These are phyloP conservation scores for Rosa rugosa DNA, from an alignment of 306 rosid species.

Conservation along the genomic window DNA sequence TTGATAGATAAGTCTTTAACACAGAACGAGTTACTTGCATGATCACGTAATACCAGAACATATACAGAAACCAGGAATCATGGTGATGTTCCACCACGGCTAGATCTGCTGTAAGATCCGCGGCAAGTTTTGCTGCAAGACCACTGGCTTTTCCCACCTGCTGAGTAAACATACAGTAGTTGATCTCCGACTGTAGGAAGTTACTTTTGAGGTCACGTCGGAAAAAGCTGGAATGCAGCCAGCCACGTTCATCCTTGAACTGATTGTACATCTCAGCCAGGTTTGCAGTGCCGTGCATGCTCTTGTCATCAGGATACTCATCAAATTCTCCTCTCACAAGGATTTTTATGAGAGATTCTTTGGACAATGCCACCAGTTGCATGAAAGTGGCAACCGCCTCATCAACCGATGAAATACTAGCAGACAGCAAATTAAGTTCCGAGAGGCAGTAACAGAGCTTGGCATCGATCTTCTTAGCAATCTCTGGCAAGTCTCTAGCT, in stretches of 20 bases:
- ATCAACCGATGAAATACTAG: not conserved
- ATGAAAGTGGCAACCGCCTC: not conserved
- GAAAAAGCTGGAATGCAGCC: not conserved
- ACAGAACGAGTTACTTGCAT: not conserved
- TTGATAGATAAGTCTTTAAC: not conserved
- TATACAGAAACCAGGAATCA: not conserved
- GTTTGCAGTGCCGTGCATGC: not conserved
- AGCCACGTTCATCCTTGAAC: not conserved
- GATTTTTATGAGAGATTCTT: not conserved
- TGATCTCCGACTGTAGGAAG: not conserved
- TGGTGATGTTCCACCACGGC: not conserved
- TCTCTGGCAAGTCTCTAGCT: not conserved
- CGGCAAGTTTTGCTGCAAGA: not conserved
- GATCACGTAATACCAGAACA: not conserved
- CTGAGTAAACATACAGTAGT: not conserved
- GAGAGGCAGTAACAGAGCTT: not conserved
- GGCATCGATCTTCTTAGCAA: not conserved
- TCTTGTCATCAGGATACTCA: not conserved
- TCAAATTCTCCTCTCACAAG: slow-evolving; percentile 1
- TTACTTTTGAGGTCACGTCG: not conserved
- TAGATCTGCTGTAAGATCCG: not conserved
- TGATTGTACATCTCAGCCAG: not conserved
- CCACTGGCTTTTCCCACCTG: not conserved
- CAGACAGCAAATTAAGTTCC: not conserved
- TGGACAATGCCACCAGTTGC: not conserved